Base-by-base conservation (phyloP, 2,329 filamentous ascomycete genomes). In the Aspergillus luchuensis region DNA sequence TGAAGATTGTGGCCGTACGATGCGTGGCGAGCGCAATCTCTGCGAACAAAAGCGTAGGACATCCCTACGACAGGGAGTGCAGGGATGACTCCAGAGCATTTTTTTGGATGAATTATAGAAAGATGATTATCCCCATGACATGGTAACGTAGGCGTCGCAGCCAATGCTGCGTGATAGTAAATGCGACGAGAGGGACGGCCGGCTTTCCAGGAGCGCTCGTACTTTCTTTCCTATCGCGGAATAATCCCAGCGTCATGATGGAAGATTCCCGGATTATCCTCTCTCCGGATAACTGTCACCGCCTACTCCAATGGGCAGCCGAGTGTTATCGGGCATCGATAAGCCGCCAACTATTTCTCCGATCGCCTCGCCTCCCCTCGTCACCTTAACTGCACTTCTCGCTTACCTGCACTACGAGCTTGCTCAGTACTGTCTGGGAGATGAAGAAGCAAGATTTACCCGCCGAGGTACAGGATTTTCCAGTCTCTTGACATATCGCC, bases 21-120 rank as follows among this genome's bases (percentile, higher is more conserved):
- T 38, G 23, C 63, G 61, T 58, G 65, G 60, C 61, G 63, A 63
- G 57, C 68, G 69, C 58, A 71, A 64, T 64, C 58, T 67, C 61
- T 64, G 69, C 53, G 66, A 60, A 54, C 64, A 69, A 54, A 67
- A 69, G 57, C 66, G 69, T 56, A 67, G 59, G 23, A 69, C 64
- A 63, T 69, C 71, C 72, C 71, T 71, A 48, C 67, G 69, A 67
- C 57, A 73, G 67, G 74, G 72, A 61, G 66, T 33, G 65, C 66
- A 69, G 54, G 67, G 67, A 56, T 63, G 62, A 63, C 68, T 69
- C 68, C 67, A 70, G 64, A 70, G 62, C 70, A 72, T 72, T 28
- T 58, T 69, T 61, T 54, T 39, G 62, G 62, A 25, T 23, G 28
- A 28, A 39, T 5, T 58, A 48, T 15, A 45, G n/a, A 13, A 28